phyloP scores from a whole-genome alignment of 2,329 filamentous ascomycete species.

The Trichoderma cornu-damae region DNA sequence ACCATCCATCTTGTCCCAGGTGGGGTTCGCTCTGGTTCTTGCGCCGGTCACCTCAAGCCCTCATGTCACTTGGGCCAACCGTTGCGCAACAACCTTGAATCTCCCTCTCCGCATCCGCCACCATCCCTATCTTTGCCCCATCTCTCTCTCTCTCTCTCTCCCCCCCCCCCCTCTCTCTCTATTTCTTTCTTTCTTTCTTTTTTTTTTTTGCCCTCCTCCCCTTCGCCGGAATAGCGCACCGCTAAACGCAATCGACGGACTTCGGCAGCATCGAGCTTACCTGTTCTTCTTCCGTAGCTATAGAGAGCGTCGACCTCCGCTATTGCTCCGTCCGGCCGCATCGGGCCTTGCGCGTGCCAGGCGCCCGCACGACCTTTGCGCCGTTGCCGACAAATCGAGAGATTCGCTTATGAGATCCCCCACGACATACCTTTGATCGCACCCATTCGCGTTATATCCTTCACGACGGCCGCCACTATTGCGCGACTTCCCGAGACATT shows the following conservation, averaged over 20 bases:
- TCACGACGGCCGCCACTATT: neutral
- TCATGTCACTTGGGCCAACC: constrained; percentile 14
- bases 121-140: constrained; percentile 16
- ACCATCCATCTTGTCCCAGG: constrained; percentile 28
- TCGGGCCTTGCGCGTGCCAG: constrained; percentile 12
- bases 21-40: constrained; percentile 30
- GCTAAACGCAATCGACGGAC: neutral
- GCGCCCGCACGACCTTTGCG: constrained; percentile 9
- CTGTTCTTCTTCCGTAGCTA: neutral
- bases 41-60: constrained; percentile 19
- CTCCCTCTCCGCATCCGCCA: constrained; percentile 11
- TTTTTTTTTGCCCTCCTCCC: neutral
- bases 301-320: constrained; percentile 1
- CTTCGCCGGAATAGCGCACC: neutral
- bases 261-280: constrained; percentile 12
- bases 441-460: neutral
- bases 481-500: constrained; percentile 14
- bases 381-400: constrained; percentile 6
- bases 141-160: neutral
- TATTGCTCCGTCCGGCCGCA: constrained; percentile 6
- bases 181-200: neutral
- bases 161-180: neutral
- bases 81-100: constrained; percentile 18
- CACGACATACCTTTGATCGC: neutral
- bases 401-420: constrained; percentile 2